Conservation (phyloP, 129 eudicot species). For the Arctium lappa region DNA sequence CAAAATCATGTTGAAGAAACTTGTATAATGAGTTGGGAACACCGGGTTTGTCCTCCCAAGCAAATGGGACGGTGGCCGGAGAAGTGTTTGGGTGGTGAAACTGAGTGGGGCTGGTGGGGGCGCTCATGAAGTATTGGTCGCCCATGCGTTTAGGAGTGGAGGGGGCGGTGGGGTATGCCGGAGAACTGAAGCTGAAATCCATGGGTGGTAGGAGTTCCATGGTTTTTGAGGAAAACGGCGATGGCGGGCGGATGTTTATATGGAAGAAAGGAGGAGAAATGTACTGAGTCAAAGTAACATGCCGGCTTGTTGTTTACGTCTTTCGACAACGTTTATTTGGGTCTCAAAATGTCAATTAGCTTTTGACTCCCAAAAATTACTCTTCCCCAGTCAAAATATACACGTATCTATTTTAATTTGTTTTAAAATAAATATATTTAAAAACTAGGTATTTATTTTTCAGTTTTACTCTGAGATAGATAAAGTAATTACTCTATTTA, state of each 20-base stretch:
- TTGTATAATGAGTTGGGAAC: constrained; percentile 17
- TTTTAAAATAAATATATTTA: too few relatives aligned
- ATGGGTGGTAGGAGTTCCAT: background rate
- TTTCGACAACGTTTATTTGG: background rate
- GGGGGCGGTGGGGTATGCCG: constrained; percentile 27
- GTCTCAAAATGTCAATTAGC: too few relatives aligned
- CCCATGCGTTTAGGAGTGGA: constrained; percentile 35
- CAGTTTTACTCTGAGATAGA: too few relatives aligned
- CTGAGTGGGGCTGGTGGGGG: constrained; percentile 52
- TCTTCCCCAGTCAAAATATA: too few relatives aligned
- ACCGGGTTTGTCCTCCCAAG: constrained; percentile 47
- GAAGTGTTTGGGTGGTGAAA: constrained; percentile 6
- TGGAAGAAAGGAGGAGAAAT: background rate
- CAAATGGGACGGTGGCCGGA: constrained; percentile 28
- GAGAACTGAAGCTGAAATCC: constrained; percentile 42
- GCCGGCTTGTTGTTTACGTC: constrained; percentile 20
- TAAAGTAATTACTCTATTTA: too few relatives aligned
- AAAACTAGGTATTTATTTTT: too few relatives aligned
- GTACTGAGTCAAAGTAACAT: background rate
- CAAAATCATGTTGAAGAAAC: constrained; percentile 44
- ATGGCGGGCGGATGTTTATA: background rate
- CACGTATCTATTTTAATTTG: too few relatives aligned
- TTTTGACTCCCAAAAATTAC: too few relatives aligned
- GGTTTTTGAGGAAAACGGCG: background rate
- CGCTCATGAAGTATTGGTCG: constrained; percentile 35